These are phyloP conservation scores for Herpotrichia juniperi DNA, from an alignment of 2,329 filamentous ascomycete genomes.

Conservation along the genomic window DNA sequence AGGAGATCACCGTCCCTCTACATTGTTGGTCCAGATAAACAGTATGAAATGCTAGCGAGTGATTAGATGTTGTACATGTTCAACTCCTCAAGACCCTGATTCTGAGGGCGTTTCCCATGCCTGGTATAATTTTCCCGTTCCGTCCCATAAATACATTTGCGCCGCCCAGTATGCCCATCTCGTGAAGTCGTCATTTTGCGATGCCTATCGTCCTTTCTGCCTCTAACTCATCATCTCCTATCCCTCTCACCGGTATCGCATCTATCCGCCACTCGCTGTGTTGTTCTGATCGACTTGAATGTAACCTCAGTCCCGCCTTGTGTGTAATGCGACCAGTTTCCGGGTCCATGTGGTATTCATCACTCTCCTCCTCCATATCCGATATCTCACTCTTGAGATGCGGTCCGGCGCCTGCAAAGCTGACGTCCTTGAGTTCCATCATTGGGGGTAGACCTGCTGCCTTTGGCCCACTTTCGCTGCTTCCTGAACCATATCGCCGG, in stretches of 20 bases:
- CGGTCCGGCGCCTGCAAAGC: not conserved
- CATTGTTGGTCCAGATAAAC: no score
- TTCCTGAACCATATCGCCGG: conserved; percentile 9
- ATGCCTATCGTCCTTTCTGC: not conserved
- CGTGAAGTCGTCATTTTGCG: not conserved
- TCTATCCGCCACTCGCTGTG: not conserved
- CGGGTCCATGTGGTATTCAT: conserved; percentile 6
- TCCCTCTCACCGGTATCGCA: not conserved
- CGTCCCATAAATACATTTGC: not conserved
- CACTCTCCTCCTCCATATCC: conserved; percentile 1
- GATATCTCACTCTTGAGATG: not conserved
- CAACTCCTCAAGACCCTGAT: no score
- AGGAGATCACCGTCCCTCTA: no score
- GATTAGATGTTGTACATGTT: no score
- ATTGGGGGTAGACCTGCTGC: not conserved
- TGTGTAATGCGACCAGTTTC: conserved; percentile 12
- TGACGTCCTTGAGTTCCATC: conserved; percentile 4
- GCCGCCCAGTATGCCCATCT: not conserved
- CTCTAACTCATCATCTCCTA: not conserved
- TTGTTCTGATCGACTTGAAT: conserved; percentile 3
- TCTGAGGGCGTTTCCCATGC: not conserved
- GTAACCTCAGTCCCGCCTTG: conserved; percentile 1
- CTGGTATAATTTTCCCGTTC: not conserved
- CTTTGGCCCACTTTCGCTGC: conserved; percentile 10
- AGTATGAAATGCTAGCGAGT: no score